Conservation (phyloP, 257 asterid genomes). For the Solanum chiquidenum region DNA sequence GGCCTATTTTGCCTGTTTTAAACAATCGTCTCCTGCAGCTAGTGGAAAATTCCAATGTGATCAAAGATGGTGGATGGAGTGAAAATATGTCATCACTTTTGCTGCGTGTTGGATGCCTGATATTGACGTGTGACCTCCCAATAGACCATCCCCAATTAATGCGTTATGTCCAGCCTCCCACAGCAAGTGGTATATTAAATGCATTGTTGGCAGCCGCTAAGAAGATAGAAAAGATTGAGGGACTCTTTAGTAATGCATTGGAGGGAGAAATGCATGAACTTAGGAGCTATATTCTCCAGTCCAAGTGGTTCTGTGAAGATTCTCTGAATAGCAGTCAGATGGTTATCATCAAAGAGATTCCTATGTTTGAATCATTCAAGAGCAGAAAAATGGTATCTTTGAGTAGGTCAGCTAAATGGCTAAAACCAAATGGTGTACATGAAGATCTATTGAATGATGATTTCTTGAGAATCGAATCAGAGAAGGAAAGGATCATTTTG, state of each 20-base stretch:
- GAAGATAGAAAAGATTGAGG: constrained; percentile 42
- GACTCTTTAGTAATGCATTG: constrained; percentile 51
- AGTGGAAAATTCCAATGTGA: constrained; percentile 71
- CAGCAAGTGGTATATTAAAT: constrained; percentile 69
- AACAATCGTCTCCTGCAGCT: constrained; percentile 60
- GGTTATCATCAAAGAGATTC: constrained; percentile 56
- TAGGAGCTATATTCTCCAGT: constrained; percentile 86
- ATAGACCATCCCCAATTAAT: constrained; percentile 63
- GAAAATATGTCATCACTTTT: constrained; percentile 72
- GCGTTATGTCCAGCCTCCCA: constrained; percentile 68
- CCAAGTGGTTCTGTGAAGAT: constrained; percentile 78
- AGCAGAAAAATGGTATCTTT: constrained; percentile 66
- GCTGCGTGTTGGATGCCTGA: constrained; percentile 67
- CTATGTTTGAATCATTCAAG: constrained; percentile 89
- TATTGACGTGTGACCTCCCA: constrained; percentile 62
- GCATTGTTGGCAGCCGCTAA: constrained; percentile 60
- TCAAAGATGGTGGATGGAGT: constrained; percentile 93
- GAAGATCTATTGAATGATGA: constrained; percentile 72
- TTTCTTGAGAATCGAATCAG: constrained; percentile 72
- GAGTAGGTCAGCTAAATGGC: constrained; percentile 69
- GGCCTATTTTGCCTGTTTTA: constrained; percentile 96
- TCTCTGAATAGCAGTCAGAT: constrained; percentile 41
- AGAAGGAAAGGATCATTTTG: constrained; percentile 62
- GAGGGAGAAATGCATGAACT: constrained; percentile 85
- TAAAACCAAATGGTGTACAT: constrained; percentile 55